Conservation (phyloP, 2,329 filamentous ascomycete species). For the Hypoxylon sp. region DNA sequence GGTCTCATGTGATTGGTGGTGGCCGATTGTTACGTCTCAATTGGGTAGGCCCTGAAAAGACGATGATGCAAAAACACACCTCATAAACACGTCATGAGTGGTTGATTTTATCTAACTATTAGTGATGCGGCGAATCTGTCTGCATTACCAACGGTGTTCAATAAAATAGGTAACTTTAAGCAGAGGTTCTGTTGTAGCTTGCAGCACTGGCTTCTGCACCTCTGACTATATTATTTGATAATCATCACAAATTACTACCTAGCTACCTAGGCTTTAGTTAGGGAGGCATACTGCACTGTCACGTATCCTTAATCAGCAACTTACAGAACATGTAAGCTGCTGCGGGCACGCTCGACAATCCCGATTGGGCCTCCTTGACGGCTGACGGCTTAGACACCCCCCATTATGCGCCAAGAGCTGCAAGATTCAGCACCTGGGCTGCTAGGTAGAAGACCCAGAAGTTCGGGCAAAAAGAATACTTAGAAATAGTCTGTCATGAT, state of each 20-base stretch:
- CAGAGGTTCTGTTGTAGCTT: not conserved
- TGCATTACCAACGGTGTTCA: not conserved
- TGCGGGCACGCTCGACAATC: not conserved
- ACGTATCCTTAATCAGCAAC: slow-evolving; percentile 23
- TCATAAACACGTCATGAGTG: slow-evolving; percentile 4
- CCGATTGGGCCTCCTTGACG: slow-evolving; percentile 1
- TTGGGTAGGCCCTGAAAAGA: not conserved
- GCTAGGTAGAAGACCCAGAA: not conserved
- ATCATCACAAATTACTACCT: slow-evolving; percentile 29
- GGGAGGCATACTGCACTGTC: not conserved
- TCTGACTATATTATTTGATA: slow-evolving; percentile 16
- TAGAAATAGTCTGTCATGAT: slow-evolving; percentile 31
- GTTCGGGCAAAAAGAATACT: slow-evolving; percentile 4
- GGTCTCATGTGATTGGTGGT: not conserved
- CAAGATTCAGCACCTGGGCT: slow-evolving; percentile 7
- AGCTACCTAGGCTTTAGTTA: not conserved
- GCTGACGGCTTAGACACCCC: slow-evolving; percentile 3
- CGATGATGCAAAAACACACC: slow-evolving; percentile 3
- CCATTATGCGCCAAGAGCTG: slow-evolving; percentile 9
- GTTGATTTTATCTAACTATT: not conserved
- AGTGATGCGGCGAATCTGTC: not conserved
- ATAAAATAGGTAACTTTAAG: not conserved
- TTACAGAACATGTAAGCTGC: slow-evolving; percentile 13
- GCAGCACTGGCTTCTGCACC: not conserved
- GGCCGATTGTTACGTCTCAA: slow-evolving; percentile 2